Percentiles rank a stretch among this genome's conserved stretches.
Evolutionary conservation across 768 basidiomycete species (phyloP).

Genomic region (Suillus tomentosus): DNA sequence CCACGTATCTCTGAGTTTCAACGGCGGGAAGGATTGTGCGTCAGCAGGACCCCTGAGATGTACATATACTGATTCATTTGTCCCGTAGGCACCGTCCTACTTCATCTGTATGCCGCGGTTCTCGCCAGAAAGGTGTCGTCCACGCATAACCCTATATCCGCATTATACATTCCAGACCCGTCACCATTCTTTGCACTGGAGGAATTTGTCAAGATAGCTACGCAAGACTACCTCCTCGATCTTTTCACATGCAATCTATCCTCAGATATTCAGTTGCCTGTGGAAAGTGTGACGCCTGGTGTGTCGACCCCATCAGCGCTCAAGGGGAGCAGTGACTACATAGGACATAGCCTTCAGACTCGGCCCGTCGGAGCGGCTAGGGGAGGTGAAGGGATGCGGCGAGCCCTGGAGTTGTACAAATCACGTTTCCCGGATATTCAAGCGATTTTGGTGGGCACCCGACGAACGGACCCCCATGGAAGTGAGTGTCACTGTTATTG

Average conservation of each 20-base stretch:
- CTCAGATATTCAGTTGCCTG: constrained; percentile 44
- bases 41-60: constrained; percentile 13
- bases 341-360: constrained; percentile 22
- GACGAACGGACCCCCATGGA: constrained; percentile 91
- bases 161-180: constrained; percentile 88
- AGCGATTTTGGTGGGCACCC: constrained; percentile 88
- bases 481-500: constrained; percentile 49
- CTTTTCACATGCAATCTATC: constrained; percentile 47
- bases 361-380: constrained; percentile 53
- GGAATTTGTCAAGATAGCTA: constrained; percentile 70
- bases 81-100: constrained; percentile 82
- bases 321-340: constrained; percentile 14
- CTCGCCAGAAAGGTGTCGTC: constrained; percentile 48
- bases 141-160: constrained; percentile 50
- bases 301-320: constrained; percentile 28
- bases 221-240: constrained; percentile 69
- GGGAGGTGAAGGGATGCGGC: constrained; percentile 74
- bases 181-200: constrained; percentile 88
- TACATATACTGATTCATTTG: constrained; percentile 11
- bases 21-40: constrained; percentile 98
- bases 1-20: constrained; percentile 87
- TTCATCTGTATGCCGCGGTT: constrained; percentile 83
- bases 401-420: constrained; percentile 76
- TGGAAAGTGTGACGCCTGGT: constrained; percentile 48
- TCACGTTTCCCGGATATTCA: constrained; percentile 61